Evolutionary conservation across 176 grass and related monocot genomes (phyloP), one percentile per base, ranked within the genome.

Genomic region (Rhynchospora breviuscula): DNA sequence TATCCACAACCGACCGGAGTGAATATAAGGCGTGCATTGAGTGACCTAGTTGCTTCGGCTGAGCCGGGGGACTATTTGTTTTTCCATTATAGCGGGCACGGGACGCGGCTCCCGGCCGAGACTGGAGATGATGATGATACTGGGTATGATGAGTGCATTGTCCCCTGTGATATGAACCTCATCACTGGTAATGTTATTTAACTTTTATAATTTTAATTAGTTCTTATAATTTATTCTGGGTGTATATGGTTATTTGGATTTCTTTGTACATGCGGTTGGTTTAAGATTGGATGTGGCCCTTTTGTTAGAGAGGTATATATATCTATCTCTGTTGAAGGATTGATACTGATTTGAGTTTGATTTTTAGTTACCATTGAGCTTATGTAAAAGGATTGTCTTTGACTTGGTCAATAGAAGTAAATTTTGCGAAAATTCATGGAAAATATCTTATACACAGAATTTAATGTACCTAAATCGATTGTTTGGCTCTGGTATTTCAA

Each of bases 31-130:
- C 54, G 65, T 58, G 89, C 81, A 69, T 43, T 99, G 53, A 46
- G 51, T 76, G 62, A 87, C 11, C 91, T 99, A 57, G 84, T 99
- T 26, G 60, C 29, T 78, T 85, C 21, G 25, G 96, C 96, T 10
- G 75, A 86, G 0, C 75, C 86, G 2, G 89, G 91, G 29, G 96
- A 95, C 86, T 51, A 64, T 84, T 84, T 99, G 66, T 99, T 95
- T 90, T 90, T 99, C 74, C 96, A 99, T 84, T 99, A 93, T 85
- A 99, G 93, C 85, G 93, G 88, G 53, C 96, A 95, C 63, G 96
- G 93, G 6, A 88, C 84, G 15, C 90, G 85, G 74, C 79, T 95
- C 23, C 93, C 93, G 8, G 87, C 89, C 65, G 90, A 94, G 90
- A 94, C 92, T 43, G 95, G 95, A n/a, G 82, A 94, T 52, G 89